A percentile compares a stretch with the other conserved stretches of the same genome.
Evolutionary conservation across 805 yeast species (phyloP).

Genomic region (Cyberlindnera meyerae): DNA sequence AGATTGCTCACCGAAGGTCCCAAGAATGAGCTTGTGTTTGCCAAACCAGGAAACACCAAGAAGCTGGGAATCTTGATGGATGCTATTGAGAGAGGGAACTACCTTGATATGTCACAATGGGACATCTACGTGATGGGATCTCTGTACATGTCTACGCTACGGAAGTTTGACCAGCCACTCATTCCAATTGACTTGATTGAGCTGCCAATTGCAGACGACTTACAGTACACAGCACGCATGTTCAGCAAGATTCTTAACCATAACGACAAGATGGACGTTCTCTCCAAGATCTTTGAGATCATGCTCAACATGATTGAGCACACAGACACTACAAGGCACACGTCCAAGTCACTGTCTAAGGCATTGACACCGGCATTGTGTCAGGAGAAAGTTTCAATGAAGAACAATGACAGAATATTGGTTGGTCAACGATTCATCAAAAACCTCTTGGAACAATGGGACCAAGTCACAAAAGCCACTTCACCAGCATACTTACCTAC

Average conservation of each 20-base stretch:
- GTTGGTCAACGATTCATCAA: constrained; percentile 51
- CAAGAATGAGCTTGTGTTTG: constrained; percentile 43
- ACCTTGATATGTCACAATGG: constrained; percentile 61
- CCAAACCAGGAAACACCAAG: constrained; percentile 51
- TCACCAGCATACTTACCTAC: constrained; percentile 1
- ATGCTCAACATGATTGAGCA: constrained; percentile 38
- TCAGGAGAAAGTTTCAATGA: constrained; percentile 41
- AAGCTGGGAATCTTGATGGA: constrained; percentile 39
- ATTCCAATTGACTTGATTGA: constrained; percentile 44
- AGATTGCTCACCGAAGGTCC: constrained; percentile 38
- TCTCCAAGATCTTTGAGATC: constrained; percentile 41
- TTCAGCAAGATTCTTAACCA: constrained; percentile 31
- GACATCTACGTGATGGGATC: constrained; percentile 44
- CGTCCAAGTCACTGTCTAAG: constrained; percentile 20
- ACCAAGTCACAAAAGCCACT: constrained; percentile 3
- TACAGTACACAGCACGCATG: constrained; percentile 36
- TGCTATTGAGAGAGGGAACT: constrained; percentile 50
- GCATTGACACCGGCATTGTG: constrained; percentile 43
- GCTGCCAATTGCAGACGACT: constrained; percentile 50
- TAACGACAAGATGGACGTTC: constrained; percentile 28
- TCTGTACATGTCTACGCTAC: constrained; percentile 40
- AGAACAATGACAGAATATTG: constrained; percentile 41
- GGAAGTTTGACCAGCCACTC: constrained; percentile 49
- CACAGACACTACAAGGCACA: constrained; percentile 38
- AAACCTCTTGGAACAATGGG: constrained; percentile 50